A percentile compares a stretch with the other conserved stretches of the same genome.
These are phyloP conservation scores for Oryza brachyantha DNA, from an alignment of 176 grass and related monocot species.

Conservation along the genomic window DNA sequence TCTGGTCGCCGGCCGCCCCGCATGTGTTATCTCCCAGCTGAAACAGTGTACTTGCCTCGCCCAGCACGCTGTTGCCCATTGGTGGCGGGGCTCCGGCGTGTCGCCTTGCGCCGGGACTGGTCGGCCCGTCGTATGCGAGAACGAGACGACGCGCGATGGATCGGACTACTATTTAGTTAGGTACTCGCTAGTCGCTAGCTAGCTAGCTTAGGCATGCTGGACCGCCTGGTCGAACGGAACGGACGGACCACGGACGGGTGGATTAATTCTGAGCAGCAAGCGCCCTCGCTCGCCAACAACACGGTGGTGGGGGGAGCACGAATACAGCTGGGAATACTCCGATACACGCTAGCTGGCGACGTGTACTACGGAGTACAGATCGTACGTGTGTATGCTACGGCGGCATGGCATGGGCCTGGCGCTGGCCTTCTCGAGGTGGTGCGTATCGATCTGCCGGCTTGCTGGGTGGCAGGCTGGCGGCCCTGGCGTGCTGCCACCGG, in stretches of 20 bases:
- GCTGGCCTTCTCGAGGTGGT: neutral
- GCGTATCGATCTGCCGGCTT: neutral
- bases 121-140: neutral
- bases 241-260: neutral
- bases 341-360: neutral
- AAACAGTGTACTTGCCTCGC: neutral
- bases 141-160: neutral
- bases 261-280: neutral
- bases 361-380: neutral
- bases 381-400: neutral
- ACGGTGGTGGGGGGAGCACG: neutral
- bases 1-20: neutral
- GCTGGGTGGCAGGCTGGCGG: neutral
- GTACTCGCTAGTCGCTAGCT: neutral
- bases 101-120: neutral
- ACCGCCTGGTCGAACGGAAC: neutral
- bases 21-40: neutral
- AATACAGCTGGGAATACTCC: neutral
- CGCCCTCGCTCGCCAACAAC: neutral
- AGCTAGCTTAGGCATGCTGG: neutral
- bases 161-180: neutral
- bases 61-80: no score
- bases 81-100: no score
- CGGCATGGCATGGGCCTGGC: neutral
- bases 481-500: neutral